A percentile compares a stretch with the other conserved stretches of the same genome.
These are phyloP conservation scores for Nymphaea colorata DNA, from an alignment of 164 flowering plant species.

Conservation along the genomic window DNA sequence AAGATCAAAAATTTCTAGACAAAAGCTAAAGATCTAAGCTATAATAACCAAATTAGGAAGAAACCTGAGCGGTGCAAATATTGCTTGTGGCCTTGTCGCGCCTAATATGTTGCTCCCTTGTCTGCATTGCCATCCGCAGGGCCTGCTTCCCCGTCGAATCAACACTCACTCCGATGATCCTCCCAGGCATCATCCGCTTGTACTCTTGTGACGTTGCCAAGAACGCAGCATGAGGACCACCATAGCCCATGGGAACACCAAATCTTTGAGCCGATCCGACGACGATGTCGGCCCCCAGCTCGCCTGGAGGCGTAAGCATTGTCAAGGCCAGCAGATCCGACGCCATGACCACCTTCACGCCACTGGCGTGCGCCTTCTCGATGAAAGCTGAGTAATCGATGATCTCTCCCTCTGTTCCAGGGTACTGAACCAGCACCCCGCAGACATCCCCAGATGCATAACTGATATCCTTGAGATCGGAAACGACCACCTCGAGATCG, in stretches of 20 bases:
- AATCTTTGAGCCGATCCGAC: slow-evolving; percentile 85
- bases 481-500: slow-evolving; percentile 56
- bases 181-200: slow-evolving; percentile 98
- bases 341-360: slow-evolving; percentile 97
- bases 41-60: too few species aligned
- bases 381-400: slow-evolving; percentile 82
- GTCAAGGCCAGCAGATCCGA: slow-evolving; percentile 83
- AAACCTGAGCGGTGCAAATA: slow-evolving; percentile 96
- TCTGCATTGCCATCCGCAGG: slow-evolving; percentile 98
- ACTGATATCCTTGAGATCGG: slow-evolving; percentile 64
- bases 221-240: slow-evolving; percentile 98
- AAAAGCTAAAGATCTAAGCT: too few species aligned
- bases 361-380: slow-evolving; percentile 84
- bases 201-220: slow-evolving; percentile 96
- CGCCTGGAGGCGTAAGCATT: slow-evolving; percentile 95
- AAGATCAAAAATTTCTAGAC: background rate
- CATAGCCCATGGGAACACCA: slow-evolving; percentile 99
- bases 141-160: slow-evolving; percentile 93
- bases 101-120: slow-evolving; percentile 95
- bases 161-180: slow-evolving; percentile 92
- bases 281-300: slow-evolving; percentile 87
- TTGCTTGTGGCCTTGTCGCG: slow-evolving; percentile 99
- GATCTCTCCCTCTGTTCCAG: slow-evolving; percentile 90
- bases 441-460: slow-evolving; percentile 82
- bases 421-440: slow-evolving; percentile 98